Evolutionary conservation across 192 early-diverging fungal species (phyloP), one percentile per base, ranked within the genome.

Genomic region (Coemansia sp.): DNA sequence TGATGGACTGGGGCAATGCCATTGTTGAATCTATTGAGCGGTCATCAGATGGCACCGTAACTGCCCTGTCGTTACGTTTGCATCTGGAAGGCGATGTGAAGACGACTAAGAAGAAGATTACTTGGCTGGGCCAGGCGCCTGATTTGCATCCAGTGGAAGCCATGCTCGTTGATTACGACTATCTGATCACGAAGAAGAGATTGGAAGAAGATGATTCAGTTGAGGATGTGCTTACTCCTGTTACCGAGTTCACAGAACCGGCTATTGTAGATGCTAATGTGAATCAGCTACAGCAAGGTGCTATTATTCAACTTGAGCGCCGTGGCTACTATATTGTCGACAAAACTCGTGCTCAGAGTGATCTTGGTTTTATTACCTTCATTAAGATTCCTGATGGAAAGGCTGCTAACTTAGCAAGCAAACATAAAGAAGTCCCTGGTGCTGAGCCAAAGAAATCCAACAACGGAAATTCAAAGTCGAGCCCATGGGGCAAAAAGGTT

Each of bases 1-100:
- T 99, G 59, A 98, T 99, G 96, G 96, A 97, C 84, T 99, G 97
- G 97, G 97, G 97, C 47, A 99, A 99, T 76, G 94, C 90, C 8
- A 85, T 97, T 71, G 88, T 99, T 60, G 83, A 89, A 58, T 71
- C 81, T 12, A 85, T 98, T 58, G 75, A 88, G 53, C 87, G 87
- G 79, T 73, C 32, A 0, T 84, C 84, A 54, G 68, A 71, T 8
- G 60, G 64, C 16, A 58, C 76, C 19, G 89, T 97, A 19, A 82
- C 68, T 0, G 57, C 50, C 22, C 76, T 94, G 21, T 83, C 87
- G 23, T 67, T 95, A 54, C 83, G 86, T 51, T 73, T 98, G 50
- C 88, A 98, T 71, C 85, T 97, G 59, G 91, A 88, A 31, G 94
- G 95, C 56, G 96, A 99, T 73, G 96, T 96, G 69, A 98, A 97